Evolutionary conservation across 176 grass and related monocot genomes (phyloP).

Genomic region (Guadua angustifolia): DNA sequence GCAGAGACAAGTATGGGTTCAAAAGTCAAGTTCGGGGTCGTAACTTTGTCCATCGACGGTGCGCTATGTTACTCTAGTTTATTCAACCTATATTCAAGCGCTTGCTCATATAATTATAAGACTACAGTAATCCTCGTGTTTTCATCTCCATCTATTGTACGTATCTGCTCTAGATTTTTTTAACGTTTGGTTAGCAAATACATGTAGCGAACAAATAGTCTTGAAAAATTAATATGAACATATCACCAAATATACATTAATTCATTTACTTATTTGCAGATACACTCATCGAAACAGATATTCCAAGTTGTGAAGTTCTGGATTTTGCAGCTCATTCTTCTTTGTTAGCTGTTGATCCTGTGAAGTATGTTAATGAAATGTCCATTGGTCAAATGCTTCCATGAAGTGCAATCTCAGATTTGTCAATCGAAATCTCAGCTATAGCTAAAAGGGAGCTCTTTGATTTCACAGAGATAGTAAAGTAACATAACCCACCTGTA

Average conservation of each 20-base stretch:
- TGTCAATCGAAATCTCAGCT: constrained; percentile 47
- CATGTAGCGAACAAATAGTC: neutral
- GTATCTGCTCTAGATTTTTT: neutral
- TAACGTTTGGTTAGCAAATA: neutral
- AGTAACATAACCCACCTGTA: constrained; percentile 59
- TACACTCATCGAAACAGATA: constrained; percentile 47
- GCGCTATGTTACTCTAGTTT: constrained; percentile 31
- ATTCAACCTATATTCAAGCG: neutral
- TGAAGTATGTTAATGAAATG: constrained; percentile 63
- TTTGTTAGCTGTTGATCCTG: constrained; percentile 51
- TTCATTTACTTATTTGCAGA: constrained; percentile 39
- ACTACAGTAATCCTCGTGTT: constrained; percentile 6
- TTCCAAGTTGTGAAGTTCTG: constrained; percentile 55
- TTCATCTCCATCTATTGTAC: neutral
- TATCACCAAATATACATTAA: neutral
- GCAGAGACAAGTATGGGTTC: constrained; percentile 99
- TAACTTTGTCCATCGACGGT: constrained; percentile 64
- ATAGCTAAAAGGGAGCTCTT: constrained; percentile 46
- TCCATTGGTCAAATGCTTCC: constrained; percentile 46
- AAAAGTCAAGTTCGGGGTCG: constrained; percentile 86
- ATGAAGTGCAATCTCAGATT: constrained; percentile 48
- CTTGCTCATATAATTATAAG: neutral
- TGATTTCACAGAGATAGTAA: constrained; percentile 56
- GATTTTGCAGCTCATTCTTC: constrained; percentile 58
- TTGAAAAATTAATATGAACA: neutral